Evolutionary conservation across 352 stramenopile species (phyloP).

Genomic region (Pythium dissimile): DNA sequence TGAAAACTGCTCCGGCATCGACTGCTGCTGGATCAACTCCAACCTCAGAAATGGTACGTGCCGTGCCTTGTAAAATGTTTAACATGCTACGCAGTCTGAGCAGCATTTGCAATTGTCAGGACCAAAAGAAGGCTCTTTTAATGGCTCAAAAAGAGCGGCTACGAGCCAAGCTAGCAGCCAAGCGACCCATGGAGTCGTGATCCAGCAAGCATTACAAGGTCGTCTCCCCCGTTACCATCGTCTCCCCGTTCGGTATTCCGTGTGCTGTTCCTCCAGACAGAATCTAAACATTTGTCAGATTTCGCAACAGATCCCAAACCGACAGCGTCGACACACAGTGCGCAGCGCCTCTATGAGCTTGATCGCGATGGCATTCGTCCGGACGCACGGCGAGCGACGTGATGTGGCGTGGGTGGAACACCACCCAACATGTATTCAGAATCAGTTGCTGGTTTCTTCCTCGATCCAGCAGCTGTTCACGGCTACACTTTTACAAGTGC

Average conservation of each 20-base stretch:
- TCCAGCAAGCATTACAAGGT: too few relatives aligned
- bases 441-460: too few relatives aligned
- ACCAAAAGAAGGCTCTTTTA: constrained; percentile 52
- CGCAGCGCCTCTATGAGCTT: constrained; percentile 96
- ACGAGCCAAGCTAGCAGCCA: constrained; percentile 56
- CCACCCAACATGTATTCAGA: constrained; percentile 7
- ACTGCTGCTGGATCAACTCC: too few relatives aligned
- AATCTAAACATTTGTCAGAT: too few relatives aligned
- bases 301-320: too few relatives aligned
- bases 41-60: too few relatives aligned
- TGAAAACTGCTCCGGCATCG: too few relatives aligned
- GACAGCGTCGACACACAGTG: too few relatives aligned
- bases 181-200: background rate
- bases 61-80: background rate
- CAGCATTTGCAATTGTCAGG: constrained; percentile 15
- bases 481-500: constrained; percentile 99
- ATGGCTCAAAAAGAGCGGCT: constrained; percentile 66
- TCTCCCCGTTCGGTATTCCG: too few relatives aligned
- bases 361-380: constrained; percentile 96
- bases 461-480: too few relatives aligned
- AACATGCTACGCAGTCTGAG: background rate
- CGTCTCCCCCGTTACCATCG: too few relatives aligned
- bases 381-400: constrained; percentile 97
- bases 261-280: too few relatives aligned
- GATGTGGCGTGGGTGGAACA: constrained; percentile 93